Percentiles rank a stretch among this genome's conserved stretches.
Evolutionary conservation across 1,284 basidiomycete species (phyloP).

Genomic region (Vanrija sp.): DNA sequence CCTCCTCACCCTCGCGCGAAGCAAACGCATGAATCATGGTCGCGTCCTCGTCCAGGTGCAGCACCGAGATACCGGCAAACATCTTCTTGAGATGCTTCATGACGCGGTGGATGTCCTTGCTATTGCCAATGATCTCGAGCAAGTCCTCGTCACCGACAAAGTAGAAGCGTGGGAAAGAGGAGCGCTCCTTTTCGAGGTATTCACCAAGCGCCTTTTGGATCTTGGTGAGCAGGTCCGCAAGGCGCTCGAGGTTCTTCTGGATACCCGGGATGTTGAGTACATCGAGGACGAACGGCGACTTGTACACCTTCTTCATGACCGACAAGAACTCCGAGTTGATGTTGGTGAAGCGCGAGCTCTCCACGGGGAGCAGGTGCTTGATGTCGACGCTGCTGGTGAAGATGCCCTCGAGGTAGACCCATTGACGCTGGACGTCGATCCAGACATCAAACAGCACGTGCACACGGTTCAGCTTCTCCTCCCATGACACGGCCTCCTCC

Average conservation of each 20-base stretch:
- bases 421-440: constrained; percentile 99
- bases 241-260: constrained; percentile 93
- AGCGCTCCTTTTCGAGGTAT: constrained; percentile 94
- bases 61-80: constrained; percentile 94
- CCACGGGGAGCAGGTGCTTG: constrained; percentile 96
- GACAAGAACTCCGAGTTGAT: constrained; percentile 98
- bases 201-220: constrained; percentile 99
- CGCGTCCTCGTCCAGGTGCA: constrained; percentile 82
- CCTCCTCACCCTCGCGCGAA: constrained; percentile 91
- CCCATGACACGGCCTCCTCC: constrained; percentile 89
- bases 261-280: constrained; percentile 95
- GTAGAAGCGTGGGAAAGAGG: constrained; percentile 98
- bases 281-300: constrained; percentile 94
- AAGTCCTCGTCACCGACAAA: constrained; percentile 99
- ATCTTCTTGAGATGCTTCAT: constrained; percentile 99
- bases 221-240: constrained; percentile 93
- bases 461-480: constrained; percentile 89
- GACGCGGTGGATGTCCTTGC: constrained; percentile 94
- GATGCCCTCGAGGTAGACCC: constrained; percentile 99
- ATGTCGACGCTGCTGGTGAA: constrained; percentile 99
- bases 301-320: constrained; percentile 99
- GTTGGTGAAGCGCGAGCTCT: constrained; percentile 94
- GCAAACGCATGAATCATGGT: constrained; percentile 73
- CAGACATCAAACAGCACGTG: constrained; percentile 97
- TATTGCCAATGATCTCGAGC: constrained; percentile 98